These are phyloP conservation scores for Ogataea angusta DNA, from an alignment of 805 yeast genomes.

Conservation along the genomic window DNA sequence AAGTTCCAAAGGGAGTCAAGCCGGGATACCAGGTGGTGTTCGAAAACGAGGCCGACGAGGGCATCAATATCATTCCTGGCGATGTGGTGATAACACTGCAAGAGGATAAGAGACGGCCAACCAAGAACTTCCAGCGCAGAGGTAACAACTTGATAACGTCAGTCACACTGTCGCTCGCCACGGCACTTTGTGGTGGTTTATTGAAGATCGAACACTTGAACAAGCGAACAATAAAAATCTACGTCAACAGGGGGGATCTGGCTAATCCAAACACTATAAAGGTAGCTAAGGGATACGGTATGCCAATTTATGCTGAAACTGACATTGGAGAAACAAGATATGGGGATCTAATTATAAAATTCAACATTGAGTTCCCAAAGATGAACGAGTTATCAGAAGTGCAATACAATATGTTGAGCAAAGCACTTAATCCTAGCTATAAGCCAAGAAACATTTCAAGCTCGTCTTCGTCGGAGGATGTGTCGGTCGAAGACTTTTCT, in stretches of 20 bases:
- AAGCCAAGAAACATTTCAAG: slow-evolving; percentile 8
- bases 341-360: slow-evolving; percentile 60
- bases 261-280: slow-evolving; percentile 44
- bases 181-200: slow-evolving; percentile 29
- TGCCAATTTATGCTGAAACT: slow-evolving; percentile 47
- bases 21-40: slow-evolving; percentile 51
- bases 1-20: slow-evolving; percentile 54
- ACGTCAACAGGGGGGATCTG: slow-evolving; percentile 49
- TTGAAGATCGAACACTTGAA: slow-evolving; percentile 35
- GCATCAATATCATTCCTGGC: slow-evolving; percentile 56
- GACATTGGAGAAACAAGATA: slow-evolving; percentile 6
- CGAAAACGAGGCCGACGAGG: slow-evolving; percentile 66
- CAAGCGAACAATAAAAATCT: slow-evolving; percentile 37
- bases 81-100: slow-evolving; percentile 56
- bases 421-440: slow-evolving; percentile 16
- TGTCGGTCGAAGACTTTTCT: slow-evolving; percentile 14
- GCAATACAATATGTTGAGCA: slow-evolving; percentile 18
- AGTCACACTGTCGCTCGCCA: slow-evolving; percentile 19
- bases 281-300: slow-evolving; percentile 46
- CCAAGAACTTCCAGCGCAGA: slow-evolving; percentile 37
- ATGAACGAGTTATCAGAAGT: slow-evolving; percentile 41
- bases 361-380: slow-evolving; percentile 56
- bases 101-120: slow-evolving; percentile 32
- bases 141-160: slow-evolving; percentile 23
- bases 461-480: slow-evolving; percentile 13